Evolutionary conservation across 169 alveolate genomes (phyloP).

Genomic region (Eimeria praecox): DNA sequence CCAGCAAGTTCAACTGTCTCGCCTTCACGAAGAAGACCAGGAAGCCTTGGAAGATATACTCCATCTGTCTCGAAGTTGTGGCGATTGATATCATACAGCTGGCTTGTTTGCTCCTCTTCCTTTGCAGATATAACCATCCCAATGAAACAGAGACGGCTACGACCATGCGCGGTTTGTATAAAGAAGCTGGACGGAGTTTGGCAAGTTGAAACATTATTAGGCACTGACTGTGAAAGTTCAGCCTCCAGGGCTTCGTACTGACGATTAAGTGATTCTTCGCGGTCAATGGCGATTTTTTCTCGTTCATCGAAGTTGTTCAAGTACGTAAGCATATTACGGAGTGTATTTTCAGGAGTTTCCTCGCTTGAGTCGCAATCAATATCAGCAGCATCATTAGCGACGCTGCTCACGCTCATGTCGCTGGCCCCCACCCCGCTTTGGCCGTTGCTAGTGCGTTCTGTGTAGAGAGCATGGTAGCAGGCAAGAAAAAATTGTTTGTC

Average conservation of each 20-base stretch:
- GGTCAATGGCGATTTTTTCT: background rate
- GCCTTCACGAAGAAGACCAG: background rate
- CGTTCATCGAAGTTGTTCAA: background rate
- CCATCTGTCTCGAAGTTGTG: slow-evolving; percentile 1
- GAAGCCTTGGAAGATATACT: background rate
- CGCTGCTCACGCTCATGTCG: background rate
- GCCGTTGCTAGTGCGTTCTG: background rate
- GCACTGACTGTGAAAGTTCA: background rate
- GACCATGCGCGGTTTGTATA: background rate
- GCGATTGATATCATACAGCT: background rate
- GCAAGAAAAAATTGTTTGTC: background rate
- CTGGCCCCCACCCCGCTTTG: background rate
- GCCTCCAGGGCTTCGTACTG: background rate
- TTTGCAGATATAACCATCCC: background rate
- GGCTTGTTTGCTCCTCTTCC: background rate
- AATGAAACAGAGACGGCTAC: background rate
- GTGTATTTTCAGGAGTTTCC: background rate
- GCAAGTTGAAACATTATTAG: background rate
- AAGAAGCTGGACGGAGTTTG: background rate
- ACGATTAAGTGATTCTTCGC: background rate
- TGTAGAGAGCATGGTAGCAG: slow-evolving; percentile 18
- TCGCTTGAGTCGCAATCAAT: background rate
- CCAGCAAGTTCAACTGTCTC: background rate
- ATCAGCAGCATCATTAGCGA: background rate
- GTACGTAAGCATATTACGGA: background rate